Base-by-base conservation (phyloP, 139 green algal genomes). In the Tetraselmis striata region DNA sequence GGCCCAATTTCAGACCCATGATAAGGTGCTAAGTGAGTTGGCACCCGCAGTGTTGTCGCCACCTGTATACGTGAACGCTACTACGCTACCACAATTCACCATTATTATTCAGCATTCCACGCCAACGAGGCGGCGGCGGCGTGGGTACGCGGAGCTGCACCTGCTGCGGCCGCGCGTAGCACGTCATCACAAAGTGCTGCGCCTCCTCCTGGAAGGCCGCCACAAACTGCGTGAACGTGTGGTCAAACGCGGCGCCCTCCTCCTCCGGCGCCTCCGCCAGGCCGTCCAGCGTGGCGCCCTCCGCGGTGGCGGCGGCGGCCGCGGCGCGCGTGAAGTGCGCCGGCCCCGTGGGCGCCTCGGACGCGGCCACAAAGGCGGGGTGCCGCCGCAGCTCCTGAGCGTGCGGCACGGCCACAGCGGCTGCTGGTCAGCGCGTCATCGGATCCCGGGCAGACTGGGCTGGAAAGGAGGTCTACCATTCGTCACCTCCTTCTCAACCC, bases 301-400 rank as follows among this genome's bases (percentile, higher is more conserved):
- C 79, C 27, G 80, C 80, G 28, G 77, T 81, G 18, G 83, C 87
- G 2, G 82, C 87, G n/a, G 87, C 79, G 25, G 83, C 87, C 1
- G 83, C 84, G 5, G 80, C 84, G n/a, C 91, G 83, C 18, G 90
- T 92, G 30, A 92, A 77, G 2, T 87, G 83, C 31, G 85, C 84
- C 0, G 87, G 85, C 22, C 84, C 59, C 2, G 82, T 32, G 0
- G 83, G 82, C 0, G 45, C 77, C 5, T 83, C 67, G 5, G 59
- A 59, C 0, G 81, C 85, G 11, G 59, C 77, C 0, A 81, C 27
- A 59, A 89, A 95, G 1, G 79, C 29, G 26, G 77, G 29, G 59
- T 30, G 45, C 45, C 45, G 5, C 18, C 45, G 45, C 45, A 67
- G 45, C 45, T 67, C 45, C 45, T 67, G 45, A 25, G 45, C n/a